Conservation (phyloP, 2,329 filamentous ascomycete genomes). For the Fusarium sp. region DNA sequence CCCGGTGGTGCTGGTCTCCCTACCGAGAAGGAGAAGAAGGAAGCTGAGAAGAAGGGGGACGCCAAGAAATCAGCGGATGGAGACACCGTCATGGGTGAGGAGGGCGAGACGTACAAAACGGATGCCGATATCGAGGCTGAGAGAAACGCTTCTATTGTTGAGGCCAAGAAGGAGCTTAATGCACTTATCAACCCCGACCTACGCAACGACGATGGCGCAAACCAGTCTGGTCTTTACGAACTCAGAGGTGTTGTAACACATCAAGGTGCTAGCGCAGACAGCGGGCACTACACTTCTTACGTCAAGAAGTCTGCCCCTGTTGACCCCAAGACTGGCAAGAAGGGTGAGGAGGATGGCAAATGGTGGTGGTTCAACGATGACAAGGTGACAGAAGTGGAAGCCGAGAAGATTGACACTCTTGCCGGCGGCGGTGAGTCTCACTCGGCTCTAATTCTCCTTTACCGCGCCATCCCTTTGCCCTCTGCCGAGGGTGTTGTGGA, state of each 20-base stretch:
- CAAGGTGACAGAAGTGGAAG: slow-evolving; percentile 90
- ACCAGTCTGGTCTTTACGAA: slow-evolving; percentile 95
- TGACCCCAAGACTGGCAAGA: slow-evolving; percentile 80
- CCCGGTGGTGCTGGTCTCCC: slow-evolving; percentile 59
- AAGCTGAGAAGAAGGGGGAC: slow-evolving; percentile 61
- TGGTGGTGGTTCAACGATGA: slow-evolving; percentile 99
- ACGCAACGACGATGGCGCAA: slow-evolving; percentile 81
- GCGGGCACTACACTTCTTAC: slow-evolving; percentile 97
- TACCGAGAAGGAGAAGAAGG: slow-evolving; percentile 63
- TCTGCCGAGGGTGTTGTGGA: slow-evolving; percentile 60
- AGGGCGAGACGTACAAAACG: slow-evolving; percentile 81
- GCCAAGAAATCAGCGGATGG: slow-evolving; percentile 62
- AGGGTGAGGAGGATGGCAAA: slow-evolving; percentile 85
- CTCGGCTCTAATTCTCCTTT: slow-evolving; percentile 83
- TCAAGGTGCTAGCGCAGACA: slow-evolving; percentile 95
- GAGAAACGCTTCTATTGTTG: slow-evolving; percentile 76
- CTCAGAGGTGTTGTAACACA: slow-evolving; percentile 94
- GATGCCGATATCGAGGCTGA: slow-evolving; percentile 93
- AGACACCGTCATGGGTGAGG: slow-evolving; percentile 74
- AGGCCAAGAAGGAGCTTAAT: slow-evolving; percentile 88
- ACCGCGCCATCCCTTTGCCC: slow-evolving; percentile 78
- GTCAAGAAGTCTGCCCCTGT: slow-evolving; percentile 87
- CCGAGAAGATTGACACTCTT: slow-evolving; percentile 90
- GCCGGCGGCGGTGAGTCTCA: slow-evolving; percentile 90
- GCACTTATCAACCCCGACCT: slow-evolving; percentile 80